Conservation (phyloP, 768 basidiomycete species). For the Macrolepiota dolichaula region DNA sequence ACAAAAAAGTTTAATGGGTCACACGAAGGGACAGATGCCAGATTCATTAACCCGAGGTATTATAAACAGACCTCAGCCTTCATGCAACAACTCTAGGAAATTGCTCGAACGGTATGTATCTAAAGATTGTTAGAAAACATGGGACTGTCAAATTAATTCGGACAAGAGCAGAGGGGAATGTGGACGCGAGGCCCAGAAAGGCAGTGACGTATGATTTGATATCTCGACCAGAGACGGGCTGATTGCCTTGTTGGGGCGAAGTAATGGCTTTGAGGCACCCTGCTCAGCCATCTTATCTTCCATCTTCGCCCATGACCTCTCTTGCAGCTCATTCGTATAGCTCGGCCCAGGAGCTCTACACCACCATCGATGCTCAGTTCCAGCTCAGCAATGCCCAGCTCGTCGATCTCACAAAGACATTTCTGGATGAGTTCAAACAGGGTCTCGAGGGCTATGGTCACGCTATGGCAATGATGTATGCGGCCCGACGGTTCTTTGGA, state of each 20-base stretch:
- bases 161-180: neutral
- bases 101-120: neutral
- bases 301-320: slow-evolving; percentile 31
- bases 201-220: slow-evolving; percentile 1
- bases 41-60: neutral
- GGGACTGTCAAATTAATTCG: neutral
- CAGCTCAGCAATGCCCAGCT: slow-evolving; percentile 59
- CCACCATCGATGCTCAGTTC: slow-evolving; percentile 73
- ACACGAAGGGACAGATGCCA: neutral
- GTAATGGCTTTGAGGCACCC: neutral
- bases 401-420: slow-evolving; percentile 67
- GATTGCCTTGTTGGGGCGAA: slow-evolving; percentile 4
- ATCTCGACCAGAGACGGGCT: neutral
- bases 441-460: slow-evolving; percentile 75
- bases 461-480: slow-evolving; percentile 91
- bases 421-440: slow-evolving; percentile 73
- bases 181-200: neutral
- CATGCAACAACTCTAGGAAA: neutral
- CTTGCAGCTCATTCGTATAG: slow-evolving; percentile 39
- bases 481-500: neutral
- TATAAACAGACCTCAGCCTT: neutral
- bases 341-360: slow-evolving; percentile 48
- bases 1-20: neutral
- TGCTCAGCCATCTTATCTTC: slow-evolving; percentile 3
- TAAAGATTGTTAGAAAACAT: neutral